These are phyloP conservation scores for Coemansia sp. DNA, from an alignment of 192 early-diverging fungal species.

Conservation along the genomic window DNA sequence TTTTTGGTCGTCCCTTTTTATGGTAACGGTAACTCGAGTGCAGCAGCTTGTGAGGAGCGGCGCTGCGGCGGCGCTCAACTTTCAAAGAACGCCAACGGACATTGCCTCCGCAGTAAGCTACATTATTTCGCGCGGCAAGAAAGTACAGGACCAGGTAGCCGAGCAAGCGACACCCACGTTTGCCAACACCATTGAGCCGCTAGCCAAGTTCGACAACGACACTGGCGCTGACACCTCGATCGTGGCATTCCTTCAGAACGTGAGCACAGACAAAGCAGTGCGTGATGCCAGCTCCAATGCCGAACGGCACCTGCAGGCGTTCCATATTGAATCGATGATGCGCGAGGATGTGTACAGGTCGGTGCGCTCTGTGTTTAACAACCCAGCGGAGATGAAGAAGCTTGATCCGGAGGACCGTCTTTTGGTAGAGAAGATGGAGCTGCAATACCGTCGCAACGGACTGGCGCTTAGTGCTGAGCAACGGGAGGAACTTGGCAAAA, in stretches of 20 bases:
- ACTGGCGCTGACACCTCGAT: slow-evolving; percentile 18
- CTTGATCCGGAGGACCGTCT: slow-evolving; percentile 62
- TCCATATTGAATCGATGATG: slow-evolving; percentile 64
- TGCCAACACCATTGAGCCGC: slow-evolving; percentile 31
- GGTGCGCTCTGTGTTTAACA: slow-evolving; percentile 50
- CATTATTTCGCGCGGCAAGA: slow-evolving; percentile 19
- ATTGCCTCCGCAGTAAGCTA: slow-evolving; percentile 9
- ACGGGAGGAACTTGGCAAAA: slow-evolving; percentile 59
- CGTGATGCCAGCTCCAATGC: slow-evolving; percentile 68
- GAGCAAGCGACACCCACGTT: slow-evolving; percentile 33
- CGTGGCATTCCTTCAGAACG: slow-evolving; percentile 40
- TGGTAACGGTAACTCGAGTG: slow-evolving; percentile 14
- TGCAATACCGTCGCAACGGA: slow-evolving; percentile 69
- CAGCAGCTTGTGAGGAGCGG: slow-evolving; percentile 13
- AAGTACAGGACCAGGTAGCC: slow-evolving; percentile 32
- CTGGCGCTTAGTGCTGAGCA: slow-evolving; percentile 62
- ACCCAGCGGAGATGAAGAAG: slow-evolving; percentile 22
- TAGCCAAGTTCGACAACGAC: slow-evolving; percentile 40
- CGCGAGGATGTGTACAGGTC: slow-evolving; percentile 61
- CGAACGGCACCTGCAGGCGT: slow-evolving; percentile 57
- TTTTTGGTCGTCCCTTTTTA: background rate
- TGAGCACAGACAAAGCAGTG: slow-evolving; percentile 58
- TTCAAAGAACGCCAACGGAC: slow-evolving; percentile 20
- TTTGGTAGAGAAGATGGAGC: slow-evolving; percentile 62
- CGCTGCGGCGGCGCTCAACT: slow-evolving; percentile 17